Evolutionary conservation across 1,284 basidiomycete genomes (phyloP), one percentile per base, ranked within the genome.

Genomic region (Rugosomyces carneus): DNA sequence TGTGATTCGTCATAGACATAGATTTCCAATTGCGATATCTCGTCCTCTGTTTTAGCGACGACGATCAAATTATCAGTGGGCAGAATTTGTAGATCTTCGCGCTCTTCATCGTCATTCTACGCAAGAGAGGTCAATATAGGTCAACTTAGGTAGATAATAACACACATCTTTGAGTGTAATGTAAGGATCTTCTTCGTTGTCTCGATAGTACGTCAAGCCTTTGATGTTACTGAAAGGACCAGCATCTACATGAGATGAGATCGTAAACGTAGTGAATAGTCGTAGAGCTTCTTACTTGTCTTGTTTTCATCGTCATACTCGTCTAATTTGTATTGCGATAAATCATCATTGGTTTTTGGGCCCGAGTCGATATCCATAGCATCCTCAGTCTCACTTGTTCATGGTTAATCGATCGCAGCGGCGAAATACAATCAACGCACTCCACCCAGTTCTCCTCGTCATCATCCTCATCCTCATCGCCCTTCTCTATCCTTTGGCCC

Each of bases 191-290:
- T 98, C 93, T 47, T 90, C 79, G 61, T 95, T 93, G 59, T 90
- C 82, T 42, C 84, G 82, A 66, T 97, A 94, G 63, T 89, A 96
- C 31, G 88, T 87, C 43, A 99, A 70, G 4, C 95, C 94, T 62
- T 96, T 96, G 67, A 99, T 92, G 61, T 93, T 96, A 65, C 86
- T 92, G 69, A 99, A 98, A 7, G 91, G 89, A 13, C 94, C 94
- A 62, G 80, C 73, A 27, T 78, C 89, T 90, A 51, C 13, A 53
- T 50, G 42, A 36, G 38, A 38, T 47, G 16, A 50, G 29, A 45
- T 53, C 46, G 42, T 44, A 15, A 36, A 35, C 32, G 41, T 41
- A 21, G 26, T 39, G 36, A 13, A 44, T 27, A 21, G 35, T 39
- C 23, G 44, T n/a, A 23, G 39, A 15, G 27, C 8, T n/a, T 27